A percentile compares a stretch with the other conserved stretches of the same genome.
Conservation (phyloP, 2,329 filamentous ascomycete species). For the Diaporthe eres region DNA sequence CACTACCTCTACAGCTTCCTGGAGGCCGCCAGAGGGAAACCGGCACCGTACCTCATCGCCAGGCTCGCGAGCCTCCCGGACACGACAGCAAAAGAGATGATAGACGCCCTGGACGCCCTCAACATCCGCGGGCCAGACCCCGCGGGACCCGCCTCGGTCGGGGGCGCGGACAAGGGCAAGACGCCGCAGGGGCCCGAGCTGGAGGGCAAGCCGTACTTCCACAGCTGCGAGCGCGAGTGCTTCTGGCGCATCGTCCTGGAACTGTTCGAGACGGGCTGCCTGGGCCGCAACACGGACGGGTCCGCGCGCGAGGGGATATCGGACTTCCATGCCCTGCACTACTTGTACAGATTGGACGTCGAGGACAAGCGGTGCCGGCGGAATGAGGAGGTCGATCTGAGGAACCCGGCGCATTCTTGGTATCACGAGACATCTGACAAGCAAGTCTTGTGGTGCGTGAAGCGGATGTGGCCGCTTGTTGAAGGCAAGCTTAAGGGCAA, state of each 20-base stretch:
- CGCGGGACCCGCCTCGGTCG: neutral
- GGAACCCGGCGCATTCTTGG: slow-evolving; percentile 31
- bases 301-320: slow-evolving; percentile 18
- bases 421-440: slow-evolving; percentile 35
- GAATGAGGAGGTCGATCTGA: slow-evolving; percentile 32
- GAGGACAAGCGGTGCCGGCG: slow-evolving; percentile 26
- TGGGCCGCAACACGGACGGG: slow-evolving; percentile 23
- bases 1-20: slow-evolving; percentile 36
- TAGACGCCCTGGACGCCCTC: slow-evolving; percentile 23
- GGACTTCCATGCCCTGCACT: slow-evolving; percentile 35
- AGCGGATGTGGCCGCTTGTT: slow-evolving; percentile 25
- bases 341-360: slow-evolving; percentile 34
- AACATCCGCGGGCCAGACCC: neutral
- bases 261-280: slow-evolving; percentile 25
- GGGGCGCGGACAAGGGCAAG: neutral
- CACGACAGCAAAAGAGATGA: slow-evolving; percentile 17
- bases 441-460: slow-evolving; percentile 27
- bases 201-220: slow-evolving; percentile 29
- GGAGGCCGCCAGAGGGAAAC: neutral
- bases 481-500: neutral
- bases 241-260: slow-evolving; percentile 33
- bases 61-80: slow-evolving; percentile 24
- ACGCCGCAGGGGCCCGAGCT: neutral
- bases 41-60: slow-evolving; percentile 15
- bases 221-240: slow-evolving; percentile 26